A percentile compares a stretch with the other conserved stretches of the same genome.
Evolutionary conservation across 257 asterid species (phyloP).

Genomic region (Plectranthus barbatus): DNA sequence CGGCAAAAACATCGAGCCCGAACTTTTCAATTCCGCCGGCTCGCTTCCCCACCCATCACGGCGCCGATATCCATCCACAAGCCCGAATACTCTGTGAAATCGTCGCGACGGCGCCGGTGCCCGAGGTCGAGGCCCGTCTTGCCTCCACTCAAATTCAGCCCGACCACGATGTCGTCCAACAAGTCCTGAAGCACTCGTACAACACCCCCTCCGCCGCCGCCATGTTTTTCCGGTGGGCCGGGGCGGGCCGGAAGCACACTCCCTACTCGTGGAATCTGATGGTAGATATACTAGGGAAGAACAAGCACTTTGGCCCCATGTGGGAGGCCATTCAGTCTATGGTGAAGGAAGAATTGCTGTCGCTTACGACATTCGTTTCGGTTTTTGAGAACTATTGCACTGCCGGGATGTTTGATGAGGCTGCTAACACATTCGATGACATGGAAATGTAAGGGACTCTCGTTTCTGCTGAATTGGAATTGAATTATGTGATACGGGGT

Average conservation of each 20-base stretch:
- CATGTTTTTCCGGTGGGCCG: constrained; percentile 67
- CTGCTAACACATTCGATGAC: constrained; percentile 56
- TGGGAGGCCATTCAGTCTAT: constrained; percentile 78
- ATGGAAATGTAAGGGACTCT: constrained; percentile 43
- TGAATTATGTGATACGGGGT: too few species aligned
- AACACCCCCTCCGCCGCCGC: constrained; percentile 46
- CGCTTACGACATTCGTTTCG: constrained; percentile 54
- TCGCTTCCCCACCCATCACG: constrained; percentile 29
- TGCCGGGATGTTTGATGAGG: constrained; percentile 51
- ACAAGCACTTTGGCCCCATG: constrained; percentile 56
- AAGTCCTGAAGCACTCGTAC: constrained; percentile 46
- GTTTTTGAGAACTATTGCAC: constrained; percentile 55
- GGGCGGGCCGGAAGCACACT: constrained; percentile 31
- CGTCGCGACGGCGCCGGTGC: constrained; percentile 27
- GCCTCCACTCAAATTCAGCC: constrained; percentile 37
- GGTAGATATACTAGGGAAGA: constrained; percentile 74
- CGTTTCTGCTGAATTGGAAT: background rate
- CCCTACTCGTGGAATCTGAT: constrained; percentile 58
- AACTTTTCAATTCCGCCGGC: constrained; percentile 1
- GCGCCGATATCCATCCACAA: constrained; percentile 28
- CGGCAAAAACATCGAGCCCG: constrained; percentile 16
- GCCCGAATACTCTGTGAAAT: constrained; percentile 44
- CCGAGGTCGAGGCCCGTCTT: constrained; percentile 44
- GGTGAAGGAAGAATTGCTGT: constrained; percentile 53
- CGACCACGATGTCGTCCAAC: constrained; percentile 41